Evolutionary conservation across 2,329 filamentous ascomycete species (phyloP).

Genomic region (Xenosphaeropsis pyriputrescens): DNA sequence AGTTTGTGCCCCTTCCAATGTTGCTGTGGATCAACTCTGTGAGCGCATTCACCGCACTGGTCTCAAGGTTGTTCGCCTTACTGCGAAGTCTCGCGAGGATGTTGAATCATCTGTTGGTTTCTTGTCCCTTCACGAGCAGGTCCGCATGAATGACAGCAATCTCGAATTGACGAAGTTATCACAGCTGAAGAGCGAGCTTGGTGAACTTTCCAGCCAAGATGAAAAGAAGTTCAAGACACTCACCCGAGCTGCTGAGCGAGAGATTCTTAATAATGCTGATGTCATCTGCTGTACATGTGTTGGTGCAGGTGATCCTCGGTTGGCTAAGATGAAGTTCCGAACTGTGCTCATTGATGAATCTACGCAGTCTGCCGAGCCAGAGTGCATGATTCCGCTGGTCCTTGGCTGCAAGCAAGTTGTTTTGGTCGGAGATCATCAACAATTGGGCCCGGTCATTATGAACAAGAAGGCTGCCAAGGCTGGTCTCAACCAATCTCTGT

Average conservation of each 20-base stretch:
- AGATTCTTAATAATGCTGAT: conserved; percentile 89
- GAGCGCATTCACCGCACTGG: conserved; percentile 92
- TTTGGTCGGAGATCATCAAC: conserved; percentile 96
- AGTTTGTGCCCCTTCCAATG: conserved; percentile 95
- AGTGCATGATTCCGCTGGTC: conserved; percentile 97
- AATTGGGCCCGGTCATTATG: conserved; percentile 97
- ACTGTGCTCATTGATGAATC: conserved; percentile 98
- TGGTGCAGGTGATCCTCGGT: conserved; percentile 85
- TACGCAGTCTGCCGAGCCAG: conserved; percentile 92
- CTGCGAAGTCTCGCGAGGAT: conserved; percentile 97
- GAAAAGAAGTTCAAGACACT: conserved; percentile 98
- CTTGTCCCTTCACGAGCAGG: conserved; percentile 88
- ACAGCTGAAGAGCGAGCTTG: conserved; percentile 80
- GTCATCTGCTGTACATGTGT: conserved; percentile 99
- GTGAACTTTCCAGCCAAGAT: conserved; percentile 85
- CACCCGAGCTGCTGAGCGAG: conserved; percentile 82
- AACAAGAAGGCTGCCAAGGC: conserved; percentile 99
- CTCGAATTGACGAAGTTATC: conserved; percentile 84
- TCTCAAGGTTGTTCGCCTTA: conserved; percentile 91
- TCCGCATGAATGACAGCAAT: conserved; percentile 94
- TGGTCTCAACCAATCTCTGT: conserved; percentile 93
- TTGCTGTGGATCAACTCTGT: conserved; percentile 94
- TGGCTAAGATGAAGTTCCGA: conserved; percentile 95
- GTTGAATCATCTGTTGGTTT: conserved; percentile 98
- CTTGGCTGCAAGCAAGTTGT: conserved; percentile 97